phyloP scores from a whole-genome alignment of 345 rosid genomes.

The Conringia planisiliqua region DNA sequence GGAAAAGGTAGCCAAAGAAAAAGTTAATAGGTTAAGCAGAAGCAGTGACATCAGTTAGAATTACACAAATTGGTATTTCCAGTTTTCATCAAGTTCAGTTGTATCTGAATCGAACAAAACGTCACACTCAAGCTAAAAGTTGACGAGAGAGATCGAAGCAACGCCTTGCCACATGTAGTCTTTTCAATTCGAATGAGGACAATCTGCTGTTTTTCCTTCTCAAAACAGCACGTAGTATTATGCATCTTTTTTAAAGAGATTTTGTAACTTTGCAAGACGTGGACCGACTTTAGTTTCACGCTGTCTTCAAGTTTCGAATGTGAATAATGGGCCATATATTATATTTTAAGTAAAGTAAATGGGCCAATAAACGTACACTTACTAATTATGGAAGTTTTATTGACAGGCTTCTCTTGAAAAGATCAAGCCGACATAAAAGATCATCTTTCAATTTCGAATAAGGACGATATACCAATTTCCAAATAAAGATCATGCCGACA shows the following conservation, averaged over 20 bases:
- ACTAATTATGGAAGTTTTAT: not conserved
- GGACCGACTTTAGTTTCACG: not conserved
- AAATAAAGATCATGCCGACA: slow-evolving; percentile 21
- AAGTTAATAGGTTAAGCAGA: no score
- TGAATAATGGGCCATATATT: not conserved
- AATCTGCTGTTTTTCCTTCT: not conserved
- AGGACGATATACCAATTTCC: not conserved
- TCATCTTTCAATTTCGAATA: not conserved
- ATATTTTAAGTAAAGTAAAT: not conserved
- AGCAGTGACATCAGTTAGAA: no score
- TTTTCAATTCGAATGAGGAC: not conserved
- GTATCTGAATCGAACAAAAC: no score
- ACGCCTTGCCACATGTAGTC: not conserved
- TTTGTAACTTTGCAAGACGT: not conserved
- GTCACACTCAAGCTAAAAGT: no score
- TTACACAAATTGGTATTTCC: no score
- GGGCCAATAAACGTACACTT: not conserved
- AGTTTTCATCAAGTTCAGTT: no score
- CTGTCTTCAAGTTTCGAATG: not conserved
- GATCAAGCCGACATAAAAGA: slow-evolving; percentile 19
- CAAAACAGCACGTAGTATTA: no score
- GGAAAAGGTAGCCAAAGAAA: no score
- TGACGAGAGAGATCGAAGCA: no score
- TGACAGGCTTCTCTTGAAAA: not conserved
- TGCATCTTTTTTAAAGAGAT: no score